Evolutionary conservation across 805 yeast species (phyloP), one percentile per base, ranked within the genome.

Genomic region (Naumovozyma castellii): DNA sequence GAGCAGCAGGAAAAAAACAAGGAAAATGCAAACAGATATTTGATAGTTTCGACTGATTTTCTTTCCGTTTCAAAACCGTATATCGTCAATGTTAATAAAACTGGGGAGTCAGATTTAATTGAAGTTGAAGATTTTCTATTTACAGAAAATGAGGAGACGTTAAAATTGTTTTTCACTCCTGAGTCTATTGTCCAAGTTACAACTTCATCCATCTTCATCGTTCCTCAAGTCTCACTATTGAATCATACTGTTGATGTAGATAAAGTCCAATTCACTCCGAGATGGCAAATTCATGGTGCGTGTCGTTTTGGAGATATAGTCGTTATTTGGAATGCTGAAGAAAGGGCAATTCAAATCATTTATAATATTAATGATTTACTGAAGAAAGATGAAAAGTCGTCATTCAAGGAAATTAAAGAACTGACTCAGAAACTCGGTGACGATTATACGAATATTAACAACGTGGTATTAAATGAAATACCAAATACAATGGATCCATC

Each of bases 121-220:
- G 53, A 51, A 35, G 20, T 54, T 8, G 52, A 51, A 32, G 55
- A 52, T 40, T 32, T 52, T 25, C 29, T 52, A 5, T 32, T 37
- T 16, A 39, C 43, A 17, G 38, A 34, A 14, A 37, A 14, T n/a
- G 35, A 38, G 15, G 38, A 34, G 25, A 41, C 48, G 16, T 19
- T 48, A 3, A 39, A 34, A 2, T 27, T 42, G 9, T 38, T 43
- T 17, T 44, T 48, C 13, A 42, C 49, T 10, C 32, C 42, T 3
- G 37, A 34, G 3, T 41, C 28, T 16, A 28, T 51, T 25, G 37
- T 53, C 25, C 57, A 53, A 29, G 41, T 53, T 3, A 45, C 32
- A 8, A 9, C 14, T 9, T 5, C 13, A 5, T 29, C 32, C 5
- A 14, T 29, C 5, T 29, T 29, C 15, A n/a, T 29, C 5, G 5